These are phyloP conservation scores for Alternaria arbusti DNA, from an alignment of 2,329 filamentous ascomycete species.

Conservation along the genomic window DNA sequence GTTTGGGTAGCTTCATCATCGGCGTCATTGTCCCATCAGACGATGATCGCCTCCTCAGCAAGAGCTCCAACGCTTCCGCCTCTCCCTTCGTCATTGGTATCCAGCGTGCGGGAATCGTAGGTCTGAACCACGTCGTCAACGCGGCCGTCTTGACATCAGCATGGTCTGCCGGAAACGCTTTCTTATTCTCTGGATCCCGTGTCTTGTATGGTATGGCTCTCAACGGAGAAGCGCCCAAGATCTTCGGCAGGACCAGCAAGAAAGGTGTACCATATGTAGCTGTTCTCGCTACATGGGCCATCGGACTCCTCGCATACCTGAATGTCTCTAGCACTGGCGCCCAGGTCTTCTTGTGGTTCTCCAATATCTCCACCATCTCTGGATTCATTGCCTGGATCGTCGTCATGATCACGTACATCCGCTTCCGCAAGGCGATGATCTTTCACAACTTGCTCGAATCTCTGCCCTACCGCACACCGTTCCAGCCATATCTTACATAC, in stretches of 20 bases:
- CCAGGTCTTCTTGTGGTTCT: conserved; percentile 70
- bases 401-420: conserved; percentile 64
- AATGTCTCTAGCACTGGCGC: conserved; percentile 56
- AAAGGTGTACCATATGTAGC: conserved; percentile 51
- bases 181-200: conserved; percentile 62
- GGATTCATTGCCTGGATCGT: conserved; percentile 64
- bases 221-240: conserved; percentile 58
- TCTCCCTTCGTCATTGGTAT: conserved; percentile 69
- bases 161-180: conserved; percentile 73
- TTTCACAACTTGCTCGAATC: conserved; percentile 63
- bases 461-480: conserved; percentile 57
- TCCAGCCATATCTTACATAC: conserved; percentile 64
- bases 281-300: conserved; percentile 48
- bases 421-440: conserved; percentile 58
- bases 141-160: conserved; percentile 76
- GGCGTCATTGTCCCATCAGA: conserved; percentile 66
- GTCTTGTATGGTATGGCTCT: conserved; percentile 58
- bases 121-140: conserved; percentile 75
- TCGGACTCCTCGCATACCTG: conserved; percentile 57
- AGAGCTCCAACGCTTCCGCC: conserved; percentile 40
- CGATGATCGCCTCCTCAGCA: conserved; percentile 54
- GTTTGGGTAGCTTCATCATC: conserved; percentile 59
- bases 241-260: conserved; percentile 57
- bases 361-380: conserved; percentile 69
- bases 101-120: conserved; percentile 68